Evolutionary conservation across 148 eudicot genomes (phyloP).

Genomic region (Beta vulgaris): DNA sequence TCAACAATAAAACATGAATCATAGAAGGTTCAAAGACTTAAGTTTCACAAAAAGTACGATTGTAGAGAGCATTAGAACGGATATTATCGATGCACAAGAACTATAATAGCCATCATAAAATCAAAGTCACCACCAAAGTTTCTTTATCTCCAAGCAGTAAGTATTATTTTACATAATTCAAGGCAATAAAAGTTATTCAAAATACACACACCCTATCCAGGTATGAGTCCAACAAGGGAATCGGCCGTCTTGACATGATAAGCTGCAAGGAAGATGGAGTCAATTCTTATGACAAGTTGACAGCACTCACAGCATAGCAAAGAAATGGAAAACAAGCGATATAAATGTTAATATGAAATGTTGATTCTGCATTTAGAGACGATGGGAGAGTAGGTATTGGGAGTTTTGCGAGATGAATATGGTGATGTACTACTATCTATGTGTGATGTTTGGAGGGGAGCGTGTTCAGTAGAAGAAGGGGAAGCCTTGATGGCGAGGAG

Average conservation of each 20-base stretch:
- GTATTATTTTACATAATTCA: background rate
- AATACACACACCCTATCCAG: constrained; percentile 74
- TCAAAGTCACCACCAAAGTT: background rate
- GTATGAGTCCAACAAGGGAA: constrained; percentile 96
- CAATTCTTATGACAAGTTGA: constrained; percentile 4
- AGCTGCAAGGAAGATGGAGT: constrained; percentile 48
- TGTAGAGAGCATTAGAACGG: too few species aligned
- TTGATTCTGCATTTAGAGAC: too few species aligned
- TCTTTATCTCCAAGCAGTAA: background rate
- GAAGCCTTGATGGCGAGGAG: too few species aligned
- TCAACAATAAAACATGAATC: background rate
- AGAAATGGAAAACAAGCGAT: background rate
- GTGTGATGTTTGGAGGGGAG: too few species aligned
- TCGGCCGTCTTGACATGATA: constrained; percentile 89
- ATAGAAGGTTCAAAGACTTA: background rate
- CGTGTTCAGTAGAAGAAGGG: too few species aligned
- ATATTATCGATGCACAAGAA: background rate
- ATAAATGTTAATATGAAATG: too few species aligned
- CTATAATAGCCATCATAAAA: background rate
- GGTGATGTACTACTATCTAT: too few species aligned
- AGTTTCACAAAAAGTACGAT: background rate
- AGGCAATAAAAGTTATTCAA: background rate
- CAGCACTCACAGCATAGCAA: background rate
- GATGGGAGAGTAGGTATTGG: too few species aligned
- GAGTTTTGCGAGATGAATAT: too few species aligned